Evolutionary conservation across 192 early-diverging fungal species (phyloP), one percentile per base, ranked within the genome.

Genomic region (Backusella macrospora): DNA sequence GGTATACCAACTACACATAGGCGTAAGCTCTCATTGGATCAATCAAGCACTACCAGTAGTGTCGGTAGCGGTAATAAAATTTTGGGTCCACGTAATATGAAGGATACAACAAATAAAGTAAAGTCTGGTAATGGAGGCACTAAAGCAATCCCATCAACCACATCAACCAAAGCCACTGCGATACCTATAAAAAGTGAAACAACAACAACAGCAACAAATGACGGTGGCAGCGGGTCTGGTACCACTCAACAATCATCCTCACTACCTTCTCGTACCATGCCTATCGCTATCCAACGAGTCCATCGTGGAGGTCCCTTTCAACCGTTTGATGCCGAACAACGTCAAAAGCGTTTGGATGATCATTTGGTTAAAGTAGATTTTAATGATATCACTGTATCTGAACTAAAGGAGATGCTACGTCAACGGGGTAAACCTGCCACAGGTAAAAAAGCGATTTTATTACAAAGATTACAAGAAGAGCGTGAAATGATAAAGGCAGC

Each of bases 331-430:
- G 74, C 80, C 9, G 87, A 86, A 68, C 85, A 88, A 44, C 84
- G 86, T 44, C 87, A 87, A 72, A 81, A 76, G n/a, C 75, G 81
- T 47, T 71, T 93, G 21, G 87, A 93, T 76, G 86, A 89, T 65
- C 85, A 87, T 29, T 82, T 93, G 71, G 83, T 85, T 55, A 81
- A 77, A 10, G 85, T 89, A 5, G 85, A 93, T 49, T 92, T 93
- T 80, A 86, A 91, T 39, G 92, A 93, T 77, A 87, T 93, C 14
- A 93, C 92, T 0, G 92, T 93, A 0, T 78, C 84, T 7, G 92
- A 93, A 76, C 78, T 93, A 23, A 93, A 93, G 69, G 91, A 93
- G 45, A 87, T 92, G 83, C 72, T 93, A 37, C 72, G 89, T n/a
- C 83, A 89, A 63, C 84, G 92, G 38, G 86, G 89, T 4, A 87